Conservation (phyloP, 129 eudicot species). For the Flaveria brownii region DNA sequence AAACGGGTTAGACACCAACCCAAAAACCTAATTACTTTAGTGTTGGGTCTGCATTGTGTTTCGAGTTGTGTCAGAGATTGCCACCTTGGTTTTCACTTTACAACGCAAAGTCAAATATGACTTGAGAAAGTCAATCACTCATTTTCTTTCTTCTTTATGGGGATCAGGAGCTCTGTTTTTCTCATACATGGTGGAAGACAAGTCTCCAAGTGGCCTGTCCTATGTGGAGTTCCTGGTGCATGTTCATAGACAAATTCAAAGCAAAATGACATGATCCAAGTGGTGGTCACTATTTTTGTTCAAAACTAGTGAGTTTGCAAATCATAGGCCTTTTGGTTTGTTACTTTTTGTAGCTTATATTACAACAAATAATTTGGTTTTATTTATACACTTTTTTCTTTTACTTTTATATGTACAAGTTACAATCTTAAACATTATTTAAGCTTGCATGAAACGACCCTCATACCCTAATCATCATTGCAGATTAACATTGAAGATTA, state of each 20-base stretch:
- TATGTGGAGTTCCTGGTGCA: constrained; percentile 86
- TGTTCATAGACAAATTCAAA: constrained; percentile 82
- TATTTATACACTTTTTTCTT: neutral
- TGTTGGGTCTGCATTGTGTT: neutral
- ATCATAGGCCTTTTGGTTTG: constrained; percentile 29
- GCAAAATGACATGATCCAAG: constrained; percentile 60
- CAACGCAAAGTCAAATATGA: neutral
- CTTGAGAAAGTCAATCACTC: neutral
- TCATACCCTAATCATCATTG: neutral
- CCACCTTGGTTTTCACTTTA: neutral
- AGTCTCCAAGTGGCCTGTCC: constrained; percentile 72
- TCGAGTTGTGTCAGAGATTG: neutral
- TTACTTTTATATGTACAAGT: constrained; percentile 8
- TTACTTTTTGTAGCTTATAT: constrained; percentile 32
- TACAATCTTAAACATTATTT: constrained; percentile 5
- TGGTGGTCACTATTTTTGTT: constrained; percentile 23
- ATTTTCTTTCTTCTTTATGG: neutral
- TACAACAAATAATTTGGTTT: constrained; percentile 26
- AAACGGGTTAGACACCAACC: neutral
- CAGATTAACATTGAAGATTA: neutral
- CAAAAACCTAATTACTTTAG: neutral
- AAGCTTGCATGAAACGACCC: neutral
- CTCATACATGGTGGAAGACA: constrained; percentile 91
- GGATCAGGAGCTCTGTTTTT: constrained; percentile 55
- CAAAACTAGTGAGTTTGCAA: constrained; percentile 37